A percentile compares a stretch with the other conserved stretches of the same genome.
phyloP scores from a whole-genome alignment of 345 rosid species.

The Anacardium occidentale region DNA sequence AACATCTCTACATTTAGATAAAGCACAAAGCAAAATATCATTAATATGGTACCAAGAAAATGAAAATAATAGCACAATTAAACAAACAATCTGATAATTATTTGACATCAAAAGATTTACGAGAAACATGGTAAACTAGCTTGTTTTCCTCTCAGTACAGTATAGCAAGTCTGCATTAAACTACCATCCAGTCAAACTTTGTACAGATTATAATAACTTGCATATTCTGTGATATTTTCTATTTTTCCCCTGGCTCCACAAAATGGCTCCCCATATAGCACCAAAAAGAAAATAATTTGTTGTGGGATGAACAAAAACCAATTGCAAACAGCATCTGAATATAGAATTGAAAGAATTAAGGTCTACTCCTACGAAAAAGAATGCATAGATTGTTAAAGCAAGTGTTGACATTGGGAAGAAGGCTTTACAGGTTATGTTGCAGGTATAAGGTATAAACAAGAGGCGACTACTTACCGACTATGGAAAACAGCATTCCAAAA shows the following conservation, averaged over 20 bases:
- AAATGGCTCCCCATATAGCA: background rate
- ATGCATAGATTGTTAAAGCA: background rate
- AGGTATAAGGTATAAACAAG: conserved; percentile 5
- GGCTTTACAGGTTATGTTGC: conserved; percentile 7
- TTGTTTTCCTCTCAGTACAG: background rate
- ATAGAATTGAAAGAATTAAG: background rate
- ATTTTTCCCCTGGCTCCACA: background rate
- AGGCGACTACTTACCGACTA: conserved; percentile 53
- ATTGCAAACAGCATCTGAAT: background rate
- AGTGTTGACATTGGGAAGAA: conserved; percentile 3
- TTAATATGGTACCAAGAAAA: background rate
- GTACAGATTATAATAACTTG: background rate
- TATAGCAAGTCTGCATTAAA: background rate
- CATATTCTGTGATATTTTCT: background rate
- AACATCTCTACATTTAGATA: conserved; percentile 57
- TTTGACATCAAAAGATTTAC: background rate
- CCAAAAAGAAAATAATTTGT: background rate
- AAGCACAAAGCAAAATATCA: background rate
- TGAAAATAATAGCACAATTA: background rate
- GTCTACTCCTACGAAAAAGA: background rate
- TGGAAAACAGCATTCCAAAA: conserved; percentile 89
- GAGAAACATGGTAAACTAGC: background rate
- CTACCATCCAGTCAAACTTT: background rate
- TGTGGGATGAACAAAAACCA: background rate
- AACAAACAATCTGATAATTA: background rate